A percentile compares a stretch with the other conserved stretches of the same genome.
Evolutionary conservation across 306 rosid species (phyloP).

Genomic region (Delonix regia): DNA sequence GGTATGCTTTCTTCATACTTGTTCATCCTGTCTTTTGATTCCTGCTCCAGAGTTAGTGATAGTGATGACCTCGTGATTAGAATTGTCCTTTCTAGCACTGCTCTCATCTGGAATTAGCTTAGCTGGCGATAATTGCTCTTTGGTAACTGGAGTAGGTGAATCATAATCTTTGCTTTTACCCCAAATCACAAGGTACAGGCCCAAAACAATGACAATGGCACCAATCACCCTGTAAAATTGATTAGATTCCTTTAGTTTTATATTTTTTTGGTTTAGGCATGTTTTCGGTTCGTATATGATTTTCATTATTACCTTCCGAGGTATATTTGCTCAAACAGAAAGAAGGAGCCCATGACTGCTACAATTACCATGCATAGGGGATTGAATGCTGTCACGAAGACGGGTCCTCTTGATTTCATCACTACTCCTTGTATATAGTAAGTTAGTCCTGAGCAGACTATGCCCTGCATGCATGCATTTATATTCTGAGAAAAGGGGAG

Average conservation of each 20-base stretch:
- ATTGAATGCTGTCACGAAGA: slow-evolving; percentile 85
- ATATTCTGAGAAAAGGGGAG: not conserved
- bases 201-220: slow-evolving; percentile 63
- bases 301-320: slow-evolving; percentile 75
- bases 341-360: slow-evolving; percentile 73
- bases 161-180: slow-evolving; percentile 76
- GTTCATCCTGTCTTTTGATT: slow-evolving; percentile 30
- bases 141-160: slow-evolving; percentile 21
- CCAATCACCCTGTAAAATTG: slow-evolving; percentile 69
- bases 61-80: slow-evolving; percentile 36
- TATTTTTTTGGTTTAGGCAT: not conserved
- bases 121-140: slow-evolving; percentile 40
- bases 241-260: slow-evolving; percentile 6
- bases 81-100: slow-evolving; percentile 37
- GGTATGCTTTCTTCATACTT: slow-evolving; percentile 34
- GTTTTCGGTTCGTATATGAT: slow-evolving; percentile 2
- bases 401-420: slow-evolving; percentile 89
- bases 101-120: slow-evolving; percentile 36
- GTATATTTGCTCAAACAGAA: slow-evolving; percentile 60
- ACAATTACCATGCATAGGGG: slow-evolving; percentile 90
- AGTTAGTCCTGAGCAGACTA: slow-evolving; percentile 86
- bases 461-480: slow-evolving; percentile 62
- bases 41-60: slow-evolving; percentile 35
- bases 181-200: slow-evolving; percentile 87
- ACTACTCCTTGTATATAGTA: slow-evolving; percentile 93